Base-by-base conservation (phyloP, 352 stramenopile genomes). In the Nannochloropsis limnetica region DNA sequence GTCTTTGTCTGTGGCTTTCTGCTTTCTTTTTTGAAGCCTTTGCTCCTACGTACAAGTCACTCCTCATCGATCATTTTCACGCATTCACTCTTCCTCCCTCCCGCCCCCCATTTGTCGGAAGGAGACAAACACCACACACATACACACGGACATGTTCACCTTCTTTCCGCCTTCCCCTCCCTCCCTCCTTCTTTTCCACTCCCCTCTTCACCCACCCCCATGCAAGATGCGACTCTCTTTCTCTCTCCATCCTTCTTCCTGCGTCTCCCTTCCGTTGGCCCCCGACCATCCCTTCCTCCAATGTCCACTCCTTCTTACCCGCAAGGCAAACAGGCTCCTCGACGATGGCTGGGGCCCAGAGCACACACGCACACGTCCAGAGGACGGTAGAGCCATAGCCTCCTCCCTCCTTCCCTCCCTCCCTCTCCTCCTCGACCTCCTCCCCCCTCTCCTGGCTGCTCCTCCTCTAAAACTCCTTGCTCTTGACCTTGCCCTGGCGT, bases 401-500 rank as follows among this genome's bases (percentile, higher is more conserved):
- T 14, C 37, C 37, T 15, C 37, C 37, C 37, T 49, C 37, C 37
- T 49, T 49, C 17, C 37, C 37, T 49, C 17, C 37, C 37, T 49
- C 37, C 37, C 37, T 49, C 37, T 17, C 17, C n/a, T n/a, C n/a
- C n/a, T 49, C 37, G 37, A 49, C 37, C 37, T 49, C 37, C 37
- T 49, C 8, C 37, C 37, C 37, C 37, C 8, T 49, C 37, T 44
- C 32, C 9, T n/a, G n/a, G 20, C 44, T 17, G 44, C 54, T 27
- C 54, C 54, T 68, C 3, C 23, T 11, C 23, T 29, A 74, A 74
- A 74, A 74, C n/a, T 74, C 61, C 25, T 74, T 74, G 61, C 61
- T 74, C 61, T 74, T 74, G n/a, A 74, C 3, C 25, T 74, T 74
- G 61, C 61, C 61, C 61, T 74, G 61, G n/a, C 61, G 61, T 29